phyloP scores from a whole-genome alignment of 129 eudicot species.

The carrot (Daucus carota) region DNA sequence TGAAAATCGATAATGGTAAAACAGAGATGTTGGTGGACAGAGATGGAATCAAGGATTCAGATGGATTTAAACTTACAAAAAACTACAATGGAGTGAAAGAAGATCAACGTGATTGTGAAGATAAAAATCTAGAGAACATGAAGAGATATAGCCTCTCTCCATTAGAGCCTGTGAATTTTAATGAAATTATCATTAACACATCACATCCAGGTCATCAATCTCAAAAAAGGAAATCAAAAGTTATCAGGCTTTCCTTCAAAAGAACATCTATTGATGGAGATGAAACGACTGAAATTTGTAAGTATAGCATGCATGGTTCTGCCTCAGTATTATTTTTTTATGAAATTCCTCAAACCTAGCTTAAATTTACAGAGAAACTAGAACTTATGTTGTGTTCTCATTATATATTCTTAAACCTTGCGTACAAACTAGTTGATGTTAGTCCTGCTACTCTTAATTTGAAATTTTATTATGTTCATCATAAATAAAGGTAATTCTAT shows the following conservation, averaged over 20 bases:
- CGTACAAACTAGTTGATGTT: neutral
- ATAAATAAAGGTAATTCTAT: neutral
- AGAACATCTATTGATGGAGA: constrained; percentile 66
- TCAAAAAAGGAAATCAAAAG: constrained; percentile 56
- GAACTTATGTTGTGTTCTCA: neutral
- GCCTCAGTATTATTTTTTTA: neutral
- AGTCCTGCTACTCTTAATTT: neutral
- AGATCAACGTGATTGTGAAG: constrained; percentile 30
- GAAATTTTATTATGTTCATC: neutral
- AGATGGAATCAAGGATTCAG: constrained; percentile 24
- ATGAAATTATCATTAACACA: constrained; percentile 46
- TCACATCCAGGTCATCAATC: constrained; percentile 33
- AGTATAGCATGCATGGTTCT: constrained; percentile 9
- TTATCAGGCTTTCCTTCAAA: constrained; percentile 66
- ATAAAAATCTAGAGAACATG: constrained; percentile 34
- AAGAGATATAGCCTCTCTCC: constrained; percentile 43
- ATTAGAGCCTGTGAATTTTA: constrained; percentile 54
- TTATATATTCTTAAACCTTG: neutral
- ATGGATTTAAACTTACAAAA: constrained; percentile 12
- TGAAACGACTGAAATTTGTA: constrained; percentile 47
- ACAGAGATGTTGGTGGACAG: constrained; percentile 15
- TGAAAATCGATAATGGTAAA: constrained; percentile 32
- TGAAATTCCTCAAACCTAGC: neutral
- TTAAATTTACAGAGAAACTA: neutral
- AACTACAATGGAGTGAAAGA: constrained; percentile 51